Evolutionary conservation across 306 rosid genomes (phyloP), one percentile per base, ranked within the genome.

Genomic region (Cyamopsis tetragonoloba): DNA sequence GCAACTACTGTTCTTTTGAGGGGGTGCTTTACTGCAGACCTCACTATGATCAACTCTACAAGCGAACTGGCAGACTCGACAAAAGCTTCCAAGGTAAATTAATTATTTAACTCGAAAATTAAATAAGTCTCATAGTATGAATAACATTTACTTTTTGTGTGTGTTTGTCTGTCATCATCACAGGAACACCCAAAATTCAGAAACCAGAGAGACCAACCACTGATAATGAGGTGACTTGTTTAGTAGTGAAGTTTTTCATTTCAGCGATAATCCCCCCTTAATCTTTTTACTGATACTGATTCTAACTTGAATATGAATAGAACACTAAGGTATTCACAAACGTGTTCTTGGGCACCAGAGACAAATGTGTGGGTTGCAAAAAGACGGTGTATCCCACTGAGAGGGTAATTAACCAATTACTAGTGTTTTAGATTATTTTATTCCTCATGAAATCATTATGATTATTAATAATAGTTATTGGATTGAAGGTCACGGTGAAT

Each of bases 21-120:
- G 92, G 98, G 26, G 95, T 92, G 64, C 89, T 89, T 12, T 89
- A 87, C 58, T 92, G 98, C 86, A 87, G 90, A 75, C 98, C 95
- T 58, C 96, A 92, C 69, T 89, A 85, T 70, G 98, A 87, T 62
- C 95, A 92, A 72, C 89, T 89, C 78, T 87, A 67, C 85, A 92
- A 92, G 87, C 38, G 87, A 76, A 87, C 96, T 11, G 98, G 98
- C 6, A 89, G 96, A 88, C 81, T 92, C 0, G 81, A 85, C 67
- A 89, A 85, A 82, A 92, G 96, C 64, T 92, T 92, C 30, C 85
- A 89, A 69, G 96, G 95, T 81, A 60, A 68, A 15, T 35, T 7
- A 3, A 24, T 3, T 44, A 27, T 3, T 35, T 32, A 64, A 20
- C 34, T 8, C 0, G 2, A 58, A 42, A 49, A n/a, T 26, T 12